A percentile compares a stretch with the other conserved stretches of the same genome.
Evolutionary conservation across 257 asterid species (phyloP).

Genomic region (Apocynum venetum): DNA sequence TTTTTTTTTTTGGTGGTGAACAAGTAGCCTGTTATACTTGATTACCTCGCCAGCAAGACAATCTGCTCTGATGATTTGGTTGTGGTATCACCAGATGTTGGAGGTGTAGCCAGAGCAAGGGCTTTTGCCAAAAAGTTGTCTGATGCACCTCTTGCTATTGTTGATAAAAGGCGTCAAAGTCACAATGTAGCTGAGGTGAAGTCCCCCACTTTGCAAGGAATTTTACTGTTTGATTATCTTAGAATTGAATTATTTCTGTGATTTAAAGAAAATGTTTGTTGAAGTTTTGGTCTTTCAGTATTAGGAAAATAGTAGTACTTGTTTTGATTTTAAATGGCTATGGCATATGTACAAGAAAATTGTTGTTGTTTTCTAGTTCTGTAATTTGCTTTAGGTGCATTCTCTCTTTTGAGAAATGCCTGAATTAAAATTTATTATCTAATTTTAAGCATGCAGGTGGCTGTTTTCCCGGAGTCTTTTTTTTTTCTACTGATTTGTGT

Average conservation of each 20-base stretch:
- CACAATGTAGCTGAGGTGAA: conserved; percentile 76
- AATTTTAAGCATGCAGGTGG: background rate
- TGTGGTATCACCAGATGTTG: conserved; percentile 88
- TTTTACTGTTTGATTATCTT: background rate
- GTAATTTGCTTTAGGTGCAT: background rate
- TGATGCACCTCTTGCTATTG: conserved; percentile 84
- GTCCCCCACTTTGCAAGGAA: conserved; percentile 10
- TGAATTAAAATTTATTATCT: background rate
- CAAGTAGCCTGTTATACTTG: conserved; percentile 76
- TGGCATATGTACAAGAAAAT: background rate
- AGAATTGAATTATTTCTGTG: background rate
- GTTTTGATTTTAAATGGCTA: background rate
- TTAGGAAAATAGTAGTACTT: background rate
- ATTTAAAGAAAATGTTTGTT: background rate
- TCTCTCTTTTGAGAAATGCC: background rate
- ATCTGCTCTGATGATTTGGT: conserved; percentile 64
- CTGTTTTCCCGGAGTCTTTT: background rate
- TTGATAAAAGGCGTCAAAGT: conserved; percentile 79
- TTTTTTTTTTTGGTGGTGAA: background rate
- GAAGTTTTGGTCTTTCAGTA: background rate
- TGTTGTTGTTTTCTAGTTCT: background rate
- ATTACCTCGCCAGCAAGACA: conserved; percentile 82
- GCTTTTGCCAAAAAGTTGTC: conserved; percentile 81
- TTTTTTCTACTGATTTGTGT: background rate
- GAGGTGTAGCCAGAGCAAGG: conserved; percentile 87